These are phyloP conservation scores for Russula earlei DNA, from an alignment of 768 basidiomycete genomes.

Conservation along the genomic window DNA sequence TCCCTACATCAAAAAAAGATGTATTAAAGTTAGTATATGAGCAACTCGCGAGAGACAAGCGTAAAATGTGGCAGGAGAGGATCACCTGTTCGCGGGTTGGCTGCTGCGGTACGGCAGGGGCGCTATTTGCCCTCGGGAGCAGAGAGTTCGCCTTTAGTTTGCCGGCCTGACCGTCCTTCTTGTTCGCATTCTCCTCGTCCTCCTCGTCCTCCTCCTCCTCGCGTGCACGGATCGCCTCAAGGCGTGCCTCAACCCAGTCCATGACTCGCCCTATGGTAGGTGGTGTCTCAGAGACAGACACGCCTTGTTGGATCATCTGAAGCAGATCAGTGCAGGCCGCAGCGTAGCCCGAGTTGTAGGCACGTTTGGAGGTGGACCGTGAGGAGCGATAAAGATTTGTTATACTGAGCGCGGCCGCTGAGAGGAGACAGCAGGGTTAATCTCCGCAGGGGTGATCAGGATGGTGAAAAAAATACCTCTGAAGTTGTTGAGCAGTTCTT, in stretches of 20 bases:
- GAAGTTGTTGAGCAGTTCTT: conserved; percentile 72
- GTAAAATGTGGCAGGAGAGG: conserved; percentile 17
- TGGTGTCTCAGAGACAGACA: conserved; percentile 43
- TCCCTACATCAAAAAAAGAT: conserved; percentile 24
- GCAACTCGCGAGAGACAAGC: neutral
- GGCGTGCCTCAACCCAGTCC: conserved; percentile 77
- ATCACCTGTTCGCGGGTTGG: conserved; percentile 18
- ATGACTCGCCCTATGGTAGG: conserved; percentile 65
- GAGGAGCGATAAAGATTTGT: conserved; percentile 80
- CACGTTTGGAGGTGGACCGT: conserved; percentile 62
- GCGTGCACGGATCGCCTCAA: conserved; percentile 63
- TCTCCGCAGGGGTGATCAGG: conserved; percentile 20
- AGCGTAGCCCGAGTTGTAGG: conserved; percentile 74
- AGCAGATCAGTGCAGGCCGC: conserved; percentile 73
- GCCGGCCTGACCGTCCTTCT: conserved; percentile 24
- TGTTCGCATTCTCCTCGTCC: conserved; percentile 52
- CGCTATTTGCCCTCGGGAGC: conserved; percentile 20
- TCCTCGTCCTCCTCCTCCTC: conserved; percentile 82
- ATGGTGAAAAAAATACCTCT: conserved; percentile 40
- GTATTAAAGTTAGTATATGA: neutral
- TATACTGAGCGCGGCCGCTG: conserved; percentile 76
- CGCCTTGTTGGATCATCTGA: conserved; percentile 75
- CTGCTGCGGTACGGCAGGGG: conserved; percentile 18
- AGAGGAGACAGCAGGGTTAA: conserved; percentile 3
- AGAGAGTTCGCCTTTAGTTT: conserved; percentile 21